phyloP scores from a whole-genome alignment of 1,284 basidiomycete species.

The Paramarasmius palmivorus region DNA sequence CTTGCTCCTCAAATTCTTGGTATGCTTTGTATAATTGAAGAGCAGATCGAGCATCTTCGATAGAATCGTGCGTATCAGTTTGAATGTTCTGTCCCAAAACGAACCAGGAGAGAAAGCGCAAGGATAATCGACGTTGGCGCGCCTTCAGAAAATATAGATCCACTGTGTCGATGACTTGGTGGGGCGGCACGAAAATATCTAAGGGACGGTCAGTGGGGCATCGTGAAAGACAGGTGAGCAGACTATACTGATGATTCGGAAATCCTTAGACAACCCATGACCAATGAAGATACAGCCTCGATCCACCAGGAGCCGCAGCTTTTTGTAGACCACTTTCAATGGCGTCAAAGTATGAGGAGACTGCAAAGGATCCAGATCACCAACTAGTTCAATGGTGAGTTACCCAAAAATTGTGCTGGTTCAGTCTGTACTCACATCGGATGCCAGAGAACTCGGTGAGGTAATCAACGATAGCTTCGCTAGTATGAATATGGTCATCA shows the following conservation, averaged over 20 bases:
- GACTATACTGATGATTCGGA: conserved; percentile 92
- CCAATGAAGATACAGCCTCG: conserved; percentile 96
- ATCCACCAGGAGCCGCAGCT: conserved; percentile 92
- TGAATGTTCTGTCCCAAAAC: conserved; percentile 91
- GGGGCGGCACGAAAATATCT: conserved; percentile 96
- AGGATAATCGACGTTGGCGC: conserved; percentile 84
- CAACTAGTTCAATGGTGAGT: conserved; percentile 49
- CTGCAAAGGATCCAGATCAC: conserved; percentile 85
- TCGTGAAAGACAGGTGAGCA: not conserved
- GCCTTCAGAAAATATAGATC: conserved; percentile 87
- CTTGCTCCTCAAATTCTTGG: conserved; percentile 74
- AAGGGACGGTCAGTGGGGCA: conserved; percentile 6
- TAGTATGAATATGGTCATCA: conserved; percentile 97
- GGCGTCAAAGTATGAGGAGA: conserved; percentile 92
- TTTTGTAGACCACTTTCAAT: conserved; percentile 96
- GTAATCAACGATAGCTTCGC: conserved; percentile 94
- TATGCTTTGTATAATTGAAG: conserved; percentile 87
- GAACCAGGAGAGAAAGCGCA: conserved; percentile 96
- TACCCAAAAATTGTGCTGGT: conserved; percentile 2
- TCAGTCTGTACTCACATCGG: conserved; percentile 60
- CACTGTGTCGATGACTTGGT: conserved; percentile 96
- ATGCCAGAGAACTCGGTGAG: conserved; percentile 97
- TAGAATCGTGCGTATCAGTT: conserved; percentile 92
- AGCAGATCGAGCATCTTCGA: conserved; percentile 92
- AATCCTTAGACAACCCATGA: conserved; percentile 99